A percentile compares a stretch with the other conserved stretches of the same genome.
Evolutionary conservation across 1,284 basidiomycete genomes (phyloP).

Genomic region (Porphyrellus sp.): DNA sequence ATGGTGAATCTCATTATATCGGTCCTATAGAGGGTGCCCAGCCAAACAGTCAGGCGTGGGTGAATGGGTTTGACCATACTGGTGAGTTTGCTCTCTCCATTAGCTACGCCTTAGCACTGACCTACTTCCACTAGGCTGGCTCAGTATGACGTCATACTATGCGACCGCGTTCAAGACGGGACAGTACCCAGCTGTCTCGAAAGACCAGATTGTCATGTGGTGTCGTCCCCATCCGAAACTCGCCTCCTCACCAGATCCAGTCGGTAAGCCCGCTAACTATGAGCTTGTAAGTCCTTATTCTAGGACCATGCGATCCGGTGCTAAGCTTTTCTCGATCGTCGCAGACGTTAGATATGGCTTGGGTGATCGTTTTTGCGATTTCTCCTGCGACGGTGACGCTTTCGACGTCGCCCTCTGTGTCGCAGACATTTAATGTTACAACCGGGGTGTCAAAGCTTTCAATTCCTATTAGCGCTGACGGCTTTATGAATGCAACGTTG

Average conservation of each 20-base stretch:
- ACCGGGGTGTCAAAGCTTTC: conserved; percentile 68
- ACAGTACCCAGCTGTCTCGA: conserved; percentile 54
- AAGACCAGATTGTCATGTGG: conserved; percentile 72
- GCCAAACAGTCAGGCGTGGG: conserved; percentile 64
- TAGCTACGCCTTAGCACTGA: neutral
- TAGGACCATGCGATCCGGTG: neutral
- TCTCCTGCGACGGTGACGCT: conserved; percentile 52
- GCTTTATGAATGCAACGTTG: conserved; percentile 59
- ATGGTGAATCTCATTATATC: conserved; percentile 59
- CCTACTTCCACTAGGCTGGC: conserved; percentile 46
- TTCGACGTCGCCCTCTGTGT: conserved; percentile 43
- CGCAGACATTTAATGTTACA: conserved; percentile 49
- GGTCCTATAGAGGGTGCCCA: conserved; percentile 67
- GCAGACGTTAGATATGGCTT: conserved; percentile 53
- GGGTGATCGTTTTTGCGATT: conserved; percentile 67
- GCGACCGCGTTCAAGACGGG: conserved; percentile 77
- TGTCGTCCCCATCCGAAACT: conserved; percentile 65
- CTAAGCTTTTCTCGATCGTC: conserved; percentile 7
- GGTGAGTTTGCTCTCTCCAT: conserved; percentile 38
- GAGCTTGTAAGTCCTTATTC: conserved; percentile 41
- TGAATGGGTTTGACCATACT: conserved; percentile 60
- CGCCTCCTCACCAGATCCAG: conserved; percentile 51
- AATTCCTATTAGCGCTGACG: conserved; percentile 54
- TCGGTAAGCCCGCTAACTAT: conserved; percentile 55
- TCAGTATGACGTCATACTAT: conserved; percentile 67